Evolutionary conservation across 2,329 filamentous ascomycete genomes (phyloP).

Genomic region (Ascosphaera apis): DNA sequence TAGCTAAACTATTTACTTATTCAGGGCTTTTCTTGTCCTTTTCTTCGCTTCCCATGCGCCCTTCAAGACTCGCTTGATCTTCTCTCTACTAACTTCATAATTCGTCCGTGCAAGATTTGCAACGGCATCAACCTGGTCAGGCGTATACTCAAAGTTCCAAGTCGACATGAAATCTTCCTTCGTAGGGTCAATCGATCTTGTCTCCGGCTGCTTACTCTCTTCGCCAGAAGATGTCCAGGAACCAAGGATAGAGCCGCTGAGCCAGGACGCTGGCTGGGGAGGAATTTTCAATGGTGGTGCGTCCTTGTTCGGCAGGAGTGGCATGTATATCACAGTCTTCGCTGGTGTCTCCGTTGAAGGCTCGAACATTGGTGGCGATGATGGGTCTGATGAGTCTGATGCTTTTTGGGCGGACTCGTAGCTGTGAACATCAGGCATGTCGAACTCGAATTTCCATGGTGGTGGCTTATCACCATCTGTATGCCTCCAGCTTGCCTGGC

Average conservation of each 20-base stretch:
- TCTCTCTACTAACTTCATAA: conserved; percentile 58
- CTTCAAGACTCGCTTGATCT: conserved; percentile 53
- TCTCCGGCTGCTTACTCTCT: no score
- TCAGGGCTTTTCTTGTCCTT: conserved; percentile 31
- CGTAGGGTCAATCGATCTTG: conserved; percentile 45
- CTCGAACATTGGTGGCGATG: no score
- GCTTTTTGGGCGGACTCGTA: conserved; percentile 27
- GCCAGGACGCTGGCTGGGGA: no score
- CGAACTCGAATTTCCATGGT: conserved; percentile 26
- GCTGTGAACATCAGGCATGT: conserved; percentile 28
- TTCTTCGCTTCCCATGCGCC: conserved; percentile 91
- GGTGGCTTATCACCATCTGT: conserved; percentile 30
- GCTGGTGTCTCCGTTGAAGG: no score
- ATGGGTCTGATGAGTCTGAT: no score
- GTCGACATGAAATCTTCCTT: conserved; percentile 73
- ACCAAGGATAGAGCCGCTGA: no score
- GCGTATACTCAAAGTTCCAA: conserved; percentile 95
- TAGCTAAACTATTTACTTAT: neutral
- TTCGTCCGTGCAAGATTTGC: conserved; percentile 67
- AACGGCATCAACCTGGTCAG: conserved; percentile 69
- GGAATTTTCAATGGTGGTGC: conserved; percentile 12
- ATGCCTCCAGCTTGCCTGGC: conserved; percentile 48
- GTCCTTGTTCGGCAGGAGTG: conserved; percentile 54
- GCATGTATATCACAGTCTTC: conserved; percentile 38
- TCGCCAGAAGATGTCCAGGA: no score